phyloP scores from a whole-genome alignment of 2,329 filamentous ascomycete species.

The Sarocladiaceae sp. region DNA sequence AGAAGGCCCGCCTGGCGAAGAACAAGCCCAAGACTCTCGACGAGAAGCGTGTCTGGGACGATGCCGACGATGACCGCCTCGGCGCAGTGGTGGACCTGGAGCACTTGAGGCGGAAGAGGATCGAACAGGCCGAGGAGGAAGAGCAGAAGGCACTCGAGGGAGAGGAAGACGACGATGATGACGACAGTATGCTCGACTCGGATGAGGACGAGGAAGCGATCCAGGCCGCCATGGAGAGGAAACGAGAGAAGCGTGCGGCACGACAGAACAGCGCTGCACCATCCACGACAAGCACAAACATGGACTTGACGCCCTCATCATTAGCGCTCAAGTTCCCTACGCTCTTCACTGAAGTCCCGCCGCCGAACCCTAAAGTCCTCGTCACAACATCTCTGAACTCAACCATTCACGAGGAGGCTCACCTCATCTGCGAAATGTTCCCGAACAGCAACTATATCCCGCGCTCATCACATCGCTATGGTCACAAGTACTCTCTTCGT shows the following conservation, averaged over 20 bases:
- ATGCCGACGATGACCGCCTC: constrained; percentile 59
- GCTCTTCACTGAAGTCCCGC: constrained; percentile 56
- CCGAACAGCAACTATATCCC: constrained; percentile 85
- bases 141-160: constrained; percentile 43
- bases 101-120: constrained; percentile 51
- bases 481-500: constrained; percentile 85
- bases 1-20: constrained; percentile 65
- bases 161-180: constrained; percentile 39
- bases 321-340: constrained; percentile 58
- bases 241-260: constrained; percentile 39
- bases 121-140: constrained; percentile 49
- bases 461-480: constrained; percentile 76
- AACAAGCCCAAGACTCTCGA: constrained; percentile 83
- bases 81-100: constrained; percentile 55
- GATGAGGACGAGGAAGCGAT: constrained; percentile 47
- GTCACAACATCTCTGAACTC: constrained; percentile 89
- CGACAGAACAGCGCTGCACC: constrained; percentile 49
- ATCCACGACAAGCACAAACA: constrained; percentile 59
- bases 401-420: constrained; percentile 78
- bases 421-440: constrained; percentile 75
- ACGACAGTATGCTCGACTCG: constrained; percentile 77
- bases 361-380: constrained; percentile 73
- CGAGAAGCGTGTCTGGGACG: constrained; percentile 86
- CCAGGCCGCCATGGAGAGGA: constrained; percentile 36
- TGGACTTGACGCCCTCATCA: constrained; percentile 58